A percentile compares a stretch with the other conserved stretches of the same genome.
Conservation (phyloP, 2,329 filamentous ascomycete genomes). For the Aspergillus terreus region DNA sequence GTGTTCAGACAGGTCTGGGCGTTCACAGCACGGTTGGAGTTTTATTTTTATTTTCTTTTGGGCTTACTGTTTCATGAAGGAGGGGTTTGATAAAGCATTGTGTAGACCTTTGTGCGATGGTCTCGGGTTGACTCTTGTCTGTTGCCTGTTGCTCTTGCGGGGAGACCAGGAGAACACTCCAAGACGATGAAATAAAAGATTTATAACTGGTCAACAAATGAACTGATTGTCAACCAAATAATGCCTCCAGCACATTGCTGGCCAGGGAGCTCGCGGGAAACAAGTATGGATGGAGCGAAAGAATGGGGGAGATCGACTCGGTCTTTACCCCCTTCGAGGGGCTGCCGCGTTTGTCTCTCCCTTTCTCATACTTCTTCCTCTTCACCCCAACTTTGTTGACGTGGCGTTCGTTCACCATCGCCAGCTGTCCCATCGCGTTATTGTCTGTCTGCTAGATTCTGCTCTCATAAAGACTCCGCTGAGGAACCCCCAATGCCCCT, state of each 20-base stretch:
- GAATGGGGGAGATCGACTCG: conserved; percentile 13
- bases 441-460: background rate
- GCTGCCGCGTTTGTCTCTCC: conserved; percentile 8
- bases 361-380: conserved; percentile 2
- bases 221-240: no score
- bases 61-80: no score
- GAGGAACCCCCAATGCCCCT: conserved; percentile 12
- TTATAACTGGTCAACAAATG: no score
- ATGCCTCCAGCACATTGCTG: no score
- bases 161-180: no score
- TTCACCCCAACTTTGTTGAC: conserved; percentile 1
- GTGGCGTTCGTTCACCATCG: background rate
- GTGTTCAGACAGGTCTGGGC: background rate
- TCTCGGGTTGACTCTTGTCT: no score
- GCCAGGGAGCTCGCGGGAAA: background rate
- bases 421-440: background rate
- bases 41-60: no score
- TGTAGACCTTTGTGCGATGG: no score
- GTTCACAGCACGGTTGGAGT: no score
- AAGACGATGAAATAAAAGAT: no score
- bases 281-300: conserved; percentile 1
- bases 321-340: conserved; percentile 5
- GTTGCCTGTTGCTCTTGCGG: no score
- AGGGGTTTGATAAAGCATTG: no score
- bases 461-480: background rate